These are phyloP conservation scores for Striga hermonthica DNA, from an alignment of 305 asterid genomes.

Conservation along the genomic window DNA sequence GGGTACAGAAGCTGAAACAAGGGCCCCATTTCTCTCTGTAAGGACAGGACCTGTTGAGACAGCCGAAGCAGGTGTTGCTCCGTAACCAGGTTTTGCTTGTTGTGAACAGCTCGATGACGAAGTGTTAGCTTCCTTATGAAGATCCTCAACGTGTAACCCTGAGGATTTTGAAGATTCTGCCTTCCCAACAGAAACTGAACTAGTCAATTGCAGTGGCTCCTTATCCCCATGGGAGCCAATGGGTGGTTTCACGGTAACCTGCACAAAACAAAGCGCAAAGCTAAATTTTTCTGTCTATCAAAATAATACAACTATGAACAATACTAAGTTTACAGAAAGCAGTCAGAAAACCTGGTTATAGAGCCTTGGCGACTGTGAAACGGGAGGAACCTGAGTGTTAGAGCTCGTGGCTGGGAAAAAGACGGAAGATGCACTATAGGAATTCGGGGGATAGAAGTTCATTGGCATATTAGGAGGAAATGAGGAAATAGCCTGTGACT, in stretches of 20 bases:
- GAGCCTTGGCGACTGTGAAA: slow-evolving; percentile 50
- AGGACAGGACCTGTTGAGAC: too few relatives aligned
- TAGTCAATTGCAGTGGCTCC: slow-evolving; percentile 37
- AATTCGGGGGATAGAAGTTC: slow-evolving; percentile 41
- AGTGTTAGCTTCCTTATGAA: slow-evolving; percentile 43
- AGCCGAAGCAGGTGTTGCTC: slow-evolving; percentile 17
- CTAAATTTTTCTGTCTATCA: too few relatives aligned
- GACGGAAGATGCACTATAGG: slow-evolving; percentile 42
- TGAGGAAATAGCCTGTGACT: slow-evolving; percentile 49
- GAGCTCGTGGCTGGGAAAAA: slow-evolving; percentile 47
- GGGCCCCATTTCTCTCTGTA: too few relatives aligned
- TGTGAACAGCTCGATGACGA: slow-evolving; percentile 35
- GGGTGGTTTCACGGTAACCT: slow-evolving; percentile 71
- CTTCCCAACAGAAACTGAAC: slow-evolving; percentile 41
- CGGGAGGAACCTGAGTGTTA: slow-evolving; percentile 41
- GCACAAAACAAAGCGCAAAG: slow-evolving; percentile 25
- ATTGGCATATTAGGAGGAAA: slow-evolving; percentile 46
- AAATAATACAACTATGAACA: too few relatives aligned
- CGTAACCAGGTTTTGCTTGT: slow-evolving; percentile 44
- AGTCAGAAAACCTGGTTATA: slow-evolving; percentile 49
- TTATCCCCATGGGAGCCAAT: slow-evolving; percentile 45
- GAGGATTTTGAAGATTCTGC: slow-evolving; percentile 32
- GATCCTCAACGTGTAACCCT: slow-evolving; percentile 29
- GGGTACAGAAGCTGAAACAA: too few relatives aligned
- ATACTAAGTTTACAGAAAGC: not conserved